Evolutionary conservation across 2,329 filamentous ascomycete genomes (phyloP).

Genomic region (Beauveria sp.): DNA sequence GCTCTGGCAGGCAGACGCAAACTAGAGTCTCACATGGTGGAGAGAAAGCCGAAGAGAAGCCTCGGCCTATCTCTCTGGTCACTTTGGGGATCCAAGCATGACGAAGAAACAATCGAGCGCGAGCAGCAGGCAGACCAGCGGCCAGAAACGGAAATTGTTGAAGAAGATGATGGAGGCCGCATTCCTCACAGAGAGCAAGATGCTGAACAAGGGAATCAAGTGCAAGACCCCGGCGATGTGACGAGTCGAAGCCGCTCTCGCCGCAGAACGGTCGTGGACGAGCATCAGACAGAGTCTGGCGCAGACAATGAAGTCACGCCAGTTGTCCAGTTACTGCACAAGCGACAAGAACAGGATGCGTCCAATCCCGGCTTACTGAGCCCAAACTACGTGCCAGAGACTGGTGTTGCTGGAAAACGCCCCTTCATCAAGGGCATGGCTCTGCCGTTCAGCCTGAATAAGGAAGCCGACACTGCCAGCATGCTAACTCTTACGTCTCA

Average conservation of each 20-base stretch:
- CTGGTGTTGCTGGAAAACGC: slow-evolving; percentile 51
- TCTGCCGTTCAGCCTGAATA: slow-evolving; percentile 62
- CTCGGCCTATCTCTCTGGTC: slow-evolving; percentile 78
- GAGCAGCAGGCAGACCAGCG: slow-evolving; percentile 44
- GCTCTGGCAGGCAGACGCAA: slow-evolving; percentile 68
- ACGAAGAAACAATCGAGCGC: slow-evolving; percentile 61
- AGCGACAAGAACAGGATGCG: slow-evolving; percentile 31
- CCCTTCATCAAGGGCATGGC: slow-evolving; percentile 63
- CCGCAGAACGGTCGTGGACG: slow-evolving; percentile 41
- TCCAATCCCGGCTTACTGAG: slow-evolving; percentile 36
- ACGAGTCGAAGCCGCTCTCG: slow-evolving; percentile 34
- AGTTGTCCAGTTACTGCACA: slow-evolving; percentile 35
- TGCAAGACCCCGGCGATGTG: slow-evolving; percentile 15
- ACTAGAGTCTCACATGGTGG: slow-evolving; percentile 30
- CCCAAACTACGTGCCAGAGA: slow-evolving; percentile 34
- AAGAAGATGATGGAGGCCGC: slow-evolving; percentile 30
- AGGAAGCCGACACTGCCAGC: slow-evolving; percentile 58
- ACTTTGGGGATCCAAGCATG: slow-evolving; percentile 82
- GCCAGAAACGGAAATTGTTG: slow-evolving; percentile 24
- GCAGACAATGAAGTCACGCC: slow-evolving; percentile 31
- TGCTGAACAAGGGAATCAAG: slow-evolving; percentile 30
- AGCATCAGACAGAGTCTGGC: slow-evolving; percentile 37
- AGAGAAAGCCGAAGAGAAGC: slow-evolving; percentile 55
- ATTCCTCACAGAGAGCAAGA: slow-evolving; percentile 19
- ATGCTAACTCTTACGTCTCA: slow-evolving; percentile 57